Percentiles rank a stretch among this genome's conserved stretches.
Conservation (phyloP, 2,329 filamentous ascomycete genomes). For the Epichloe aotearoae region DNA sequence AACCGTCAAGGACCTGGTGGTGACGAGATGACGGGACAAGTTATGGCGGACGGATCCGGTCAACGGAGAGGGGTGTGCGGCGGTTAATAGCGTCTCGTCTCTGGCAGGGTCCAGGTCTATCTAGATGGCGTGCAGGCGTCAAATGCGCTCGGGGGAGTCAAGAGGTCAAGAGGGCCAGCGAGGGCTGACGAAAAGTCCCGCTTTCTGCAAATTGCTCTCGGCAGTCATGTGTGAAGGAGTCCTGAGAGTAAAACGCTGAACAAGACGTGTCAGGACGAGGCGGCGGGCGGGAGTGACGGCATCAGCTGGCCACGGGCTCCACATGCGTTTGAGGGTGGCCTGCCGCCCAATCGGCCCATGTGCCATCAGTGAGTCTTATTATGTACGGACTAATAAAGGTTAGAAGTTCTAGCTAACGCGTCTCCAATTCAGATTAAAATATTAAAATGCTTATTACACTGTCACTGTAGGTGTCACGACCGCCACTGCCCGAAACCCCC, state of each 20-base stretch:
- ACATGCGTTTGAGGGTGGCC: not conserved
- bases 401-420: too few species aligned
- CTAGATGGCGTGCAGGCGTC: too few species aligned
- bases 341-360: not conserved
- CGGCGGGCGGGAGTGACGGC: constrained; percentile 8
- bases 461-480: too few species aligned
- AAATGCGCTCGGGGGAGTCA: not conserved
- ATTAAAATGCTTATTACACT: too few species aligned
- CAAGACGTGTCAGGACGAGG: not conserved
- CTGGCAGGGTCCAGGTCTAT: too few species aligned
- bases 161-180: not conserved
- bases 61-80: not conserved
- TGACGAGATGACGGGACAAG: not conserved
- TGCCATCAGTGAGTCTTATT: too few species aligned
- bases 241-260: not conserved
- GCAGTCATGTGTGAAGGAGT: not conserved
- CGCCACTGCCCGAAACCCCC: too few species aligned
- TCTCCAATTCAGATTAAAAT: too few species aligned
- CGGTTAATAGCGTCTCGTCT: not conserved
- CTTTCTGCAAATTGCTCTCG: not conserved
- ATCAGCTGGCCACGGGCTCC: constrained; percentile 9
- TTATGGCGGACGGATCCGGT: not conserved
- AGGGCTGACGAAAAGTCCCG: not conserved
- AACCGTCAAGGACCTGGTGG: not conserved
- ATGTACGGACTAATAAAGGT: too few species aligned